phyloP scores from a whole-genome alignment of 1,284 basidiomycete species.

The Malassezia japonica region DNA sequence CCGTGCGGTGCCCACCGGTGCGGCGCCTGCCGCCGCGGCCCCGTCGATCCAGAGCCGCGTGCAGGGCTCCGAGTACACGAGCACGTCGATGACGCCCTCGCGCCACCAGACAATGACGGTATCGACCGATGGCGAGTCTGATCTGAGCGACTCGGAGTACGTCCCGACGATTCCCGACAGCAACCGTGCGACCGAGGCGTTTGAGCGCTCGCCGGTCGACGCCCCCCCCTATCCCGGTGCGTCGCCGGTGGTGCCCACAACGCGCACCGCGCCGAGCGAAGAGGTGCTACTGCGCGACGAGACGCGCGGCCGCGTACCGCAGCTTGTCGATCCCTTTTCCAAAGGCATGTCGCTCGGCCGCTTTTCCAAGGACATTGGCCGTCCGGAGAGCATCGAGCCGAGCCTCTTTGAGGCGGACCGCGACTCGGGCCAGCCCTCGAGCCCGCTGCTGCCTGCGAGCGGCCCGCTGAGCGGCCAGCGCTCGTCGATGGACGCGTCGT shows the following conservation, averaged over 20 bases:
- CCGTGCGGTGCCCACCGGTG: too few species aligned
- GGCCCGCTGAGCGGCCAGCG: conserved; percentile 17
- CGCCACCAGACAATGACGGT: background rate
- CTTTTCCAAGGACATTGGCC: background rate
- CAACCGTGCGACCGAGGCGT: conserved; percentile 2
- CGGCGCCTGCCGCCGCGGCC: too few species aligned
- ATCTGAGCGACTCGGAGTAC: background rate
- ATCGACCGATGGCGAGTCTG: background rate
- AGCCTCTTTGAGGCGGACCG: conserved; percentile 14
- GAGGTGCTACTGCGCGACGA: conserved; percentile 9
- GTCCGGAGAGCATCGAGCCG: conserved; percentile 18
- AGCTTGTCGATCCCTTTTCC: conserved; percentile 14
- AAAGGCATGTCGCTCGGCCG: background rate
- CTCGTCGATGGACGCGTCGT: background rate
- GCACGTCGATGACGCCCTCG: background rate
- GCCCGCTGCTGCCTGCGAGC: conserved; percentile 12
- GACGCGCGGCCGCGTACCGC: conserved; percentile 6
- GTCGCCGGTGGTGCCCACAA: background rate
- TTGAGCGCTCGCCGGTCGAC: background rate
- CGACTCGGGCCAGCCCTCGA: conserved; percentile 6
- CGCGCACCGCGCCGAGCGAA: background rate
- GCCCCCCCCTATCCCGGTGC: background rate
- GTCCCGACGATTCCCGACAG: background rate
- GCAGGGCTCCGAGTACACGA: conserved; percentile 2
- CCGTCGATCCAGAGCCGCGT: too few species aligned